Conservation (phyloP, 208 protist species). For the Wallacemonas rigidus region DNA sequence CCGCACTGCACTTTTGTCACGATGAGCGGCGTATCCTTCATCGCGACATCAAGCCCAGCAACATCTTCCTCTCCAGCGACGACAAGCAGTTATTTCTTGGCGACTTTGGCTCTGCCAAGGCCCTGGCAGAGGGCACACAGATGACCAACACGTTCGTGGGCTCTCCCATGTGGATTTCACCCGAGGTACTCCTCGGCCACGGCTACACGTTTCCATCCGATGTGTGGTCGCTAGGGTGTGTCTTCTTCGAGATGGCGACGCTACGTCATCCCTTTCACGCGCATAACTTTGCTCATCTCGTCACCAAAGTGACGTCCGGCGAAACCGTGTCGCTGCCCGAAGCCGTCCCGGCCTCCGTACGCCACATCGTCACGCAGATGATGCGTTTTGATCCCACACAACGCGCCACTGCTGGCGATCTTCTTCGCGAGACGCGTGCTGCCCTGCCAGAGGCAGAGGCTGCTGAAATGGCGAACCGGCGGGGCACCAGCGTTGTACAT, state of each 20-base stretch:
- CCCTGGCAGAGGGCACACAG: conserved; percentile 27
- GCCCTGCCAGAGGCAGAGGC: not conserved
- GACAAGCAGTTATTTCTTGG: conserved; percentile 54
- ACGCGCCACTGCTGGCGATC: conserved; percentile 40
- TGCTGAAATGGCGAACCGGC: conserved; percentile 7
- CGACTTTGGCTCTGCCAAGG: conserved; percentile 82
- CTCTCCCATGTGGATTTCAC: conserved; percentile 84
- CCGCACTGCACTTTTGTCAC: conserved; percentile 85
- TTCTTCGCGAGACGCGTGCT: conserved; percentile 24
- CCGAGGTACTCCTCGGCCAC: conserved; percentile 79
- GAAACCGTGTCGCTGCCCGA: conserved; percentile 55
- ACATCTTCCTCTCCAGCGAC: conserved; percentile 80
- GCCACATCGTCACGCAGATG: conserved; percentile 60
- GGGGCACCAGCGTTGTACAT: not conserved
- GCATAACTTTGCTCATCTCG: conserved; percentile 73
- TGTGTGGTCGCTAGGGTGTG: conserved; percentile 85
- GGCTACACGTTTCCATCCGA: conserved; percentile 86
- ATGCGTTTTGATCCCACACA: conserved; percentile 51
- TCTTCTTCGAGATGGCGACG: conserved; percentile 77
- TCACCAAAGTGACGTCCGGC: conserved; percentile 78
- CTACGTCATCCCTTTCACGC: conserved; percentile 58
- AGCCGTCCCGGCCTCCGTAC: conserved; percentile 40
- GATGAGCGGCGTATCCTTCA: conserved; percentile 74
- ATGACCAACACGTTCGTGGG: conserved; percentile 73
- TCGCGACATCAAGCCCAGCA: conserved; percentile 91